Base-by-base conservation (phyloP, 257 asterid species). In the Catharanthus roseus region DNA sequence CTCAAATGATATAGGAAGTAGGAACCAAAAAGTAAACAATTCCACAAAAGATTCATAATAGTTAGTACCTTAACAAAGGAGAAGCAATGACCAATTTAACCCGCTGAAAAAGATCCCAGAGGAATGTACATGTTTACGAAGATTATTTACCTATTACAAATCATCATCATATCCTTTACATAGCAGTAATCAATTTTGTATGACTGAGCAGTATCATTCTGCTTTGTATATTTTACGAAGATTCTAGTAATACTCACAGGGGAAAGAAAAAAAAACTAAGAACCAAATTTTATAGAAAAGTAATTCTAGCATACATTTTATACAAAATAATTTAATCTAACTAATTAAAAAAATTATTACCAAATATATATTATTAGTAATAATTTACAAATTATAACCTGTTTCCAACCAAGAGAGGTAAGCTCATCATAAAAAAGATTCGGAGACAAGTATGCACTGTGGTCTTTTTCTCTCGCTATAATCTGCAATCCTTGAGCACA, bases 401-500 rank as follows among this genome's bases (percentile, higher is more conserved):
- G 99, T 84, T 93, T 42, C 99, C 99, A 93, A 62, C 99, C 99
- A 77, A 91, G 86, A 76, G 97, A 89, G 5, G 97, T 91, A 71
- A 93, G 96, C 56, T 85, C 85, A 69, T 97, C 97, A 83, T 93
- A 97, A 38, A 93, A 84, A 77, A 86, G 85, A n/a, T 82, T 86
- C 1, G 88, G 96, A 39, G 95, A 85, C 81, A 85, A 54, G 79
- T 93, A 93, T 44, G 97, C 99, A 63, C 79, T 81, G 57, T 86
- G 91, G 82, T 88, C 96, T 78, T 88, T 88, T 76, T 93, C 97
- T 78, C 96, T 96, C 71, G 89, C 99, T 75, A 93, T 97, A 70
- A 91, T 93, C 77, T 91, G 99, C 81, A 89, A 50, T 71, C 97
- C 99, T 83, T 93, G 95, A 79, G 97, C 97, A 85, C 91, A 97